phyloP scores from a whole-genome alignment of 2,329 filamentous ascomycete species.

The Chalaropsis ovoidea region DNA sequence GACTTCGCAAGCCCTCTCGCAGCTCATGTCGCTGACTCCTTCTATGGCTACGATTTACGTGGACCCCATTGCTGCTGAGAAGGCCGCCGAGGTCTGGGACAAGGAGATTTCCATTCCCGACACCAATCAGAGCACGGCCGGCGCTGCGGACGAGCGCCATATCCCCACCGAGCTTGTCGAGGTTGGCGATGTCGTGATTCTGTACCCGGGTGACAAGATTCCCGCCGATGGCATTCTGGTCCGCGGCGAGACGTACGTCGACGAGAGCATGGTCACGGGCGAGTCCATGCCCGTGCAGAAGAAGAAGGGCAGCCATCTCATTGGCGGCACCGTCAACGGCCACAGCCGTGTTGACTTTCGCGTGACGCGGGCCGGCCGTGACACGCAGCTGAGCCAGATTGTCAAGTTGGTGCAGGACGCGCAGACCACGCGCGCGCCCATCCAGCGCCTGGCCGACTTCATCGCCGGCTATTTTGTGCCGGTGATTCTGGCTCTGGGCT shows the following conservation, averaged over 20 bases:
- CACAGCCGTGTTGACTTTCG: conserved; percentile 84
- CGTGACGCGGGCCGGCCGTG: conserved; percentile 82
- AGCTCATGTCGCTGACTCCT: conserved; percentile 88
- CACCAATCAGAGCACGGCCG: conserved; percentile 38
- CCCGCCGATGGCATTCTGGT: conserved; percentile 84
- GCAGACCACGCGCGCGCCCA: conserved; percentile 86
- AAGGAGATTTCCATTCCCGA: conserved; percentile 38
- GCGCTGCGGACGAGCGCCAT: conserved; percentile 62
- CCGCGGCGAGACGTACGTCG: conserved; percentile 82
- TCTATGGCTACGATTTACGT: conserved; percentile 96
- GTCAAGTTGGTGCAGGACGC: conserved; percentile 97
- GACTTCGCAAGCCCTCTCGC: conserved; percentile 85
- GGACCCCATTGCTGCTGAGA: conserved; percentile 87
- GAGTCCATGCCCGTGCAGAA: conserved; percentile 95
- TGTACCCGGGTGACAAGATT: conserved; percentile 92
- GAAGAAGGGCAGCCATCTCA: conserved; percentile 64
- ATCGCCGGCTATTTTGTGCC: conserved; percentile 93
- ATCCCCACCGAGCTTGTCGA: conserved; percentile 92
- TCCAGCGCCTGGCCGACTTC: conserved; percentile 82
- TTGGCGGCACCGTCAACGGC: conserved; percentile 92
- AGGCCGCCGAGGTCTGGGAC: conserved; percentile 69
- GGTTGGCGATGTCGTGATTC: conserved; percentile 83
- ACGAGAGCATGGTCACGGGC: conserved; percentile 98
- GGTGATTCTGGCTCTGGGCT: conserved; percentile 70
- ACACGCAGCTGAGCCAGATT: conserved; percentile 95